Percentiles rank a stretch among this genome's conserved stretches.
Evolutionary conservation across 2,329 filamentous ascomycete species (phyloP).

Genomic region (Paramyrothecium roridum): DNA sequence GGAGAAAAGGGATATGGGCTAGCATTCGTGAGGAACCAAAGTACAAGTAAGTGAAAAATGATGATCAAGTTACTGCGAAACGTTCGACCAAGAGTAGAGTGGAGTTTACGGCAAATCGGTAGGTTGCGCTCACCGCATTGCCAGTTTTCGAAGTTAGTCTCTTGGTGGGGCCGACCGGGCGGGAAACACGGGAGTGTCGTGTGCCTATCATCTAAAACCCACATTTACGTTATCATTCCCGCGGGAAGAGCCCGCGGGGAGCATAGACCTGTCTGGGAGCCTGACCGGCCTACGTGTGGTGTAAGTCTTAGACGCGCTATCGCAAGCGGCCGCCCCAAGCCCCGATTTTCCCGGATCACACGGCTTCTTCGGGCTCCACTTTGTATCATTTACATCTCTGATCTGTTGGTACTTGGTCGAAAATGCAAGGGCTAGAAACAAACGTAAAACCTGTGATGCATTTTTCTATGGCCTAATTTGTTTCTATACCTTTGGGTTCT

Average conservation of each 20-base stretch:
- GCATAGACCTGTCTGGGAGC: background rate
- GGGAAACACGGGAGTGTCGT: background rate
- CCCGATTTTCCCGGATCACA: background rate
- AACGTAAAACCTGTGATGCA: too few species aligned
- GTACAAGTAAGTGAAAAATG: background rate
- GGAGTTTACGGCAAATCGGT: background rate
- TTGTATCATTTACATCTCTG: background rate
- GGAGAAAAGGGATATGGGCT: background rate
- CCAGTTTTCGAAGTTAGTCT: background rate
- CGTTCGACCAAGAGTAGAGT: background rate
- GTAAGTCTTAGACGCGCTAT: background rate
- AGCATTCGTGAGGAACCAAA: background rate
- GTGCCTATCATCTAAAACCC: background rate
- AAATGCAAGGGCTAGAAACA: background rate
- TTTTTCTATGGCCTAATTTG: too few species aligned
- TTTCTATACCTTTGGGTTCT: too few species aligned
- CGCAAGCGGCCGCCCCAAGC: background rate
- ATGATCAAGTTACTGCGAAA: background rate
- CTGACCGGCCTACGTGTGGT: background rate
- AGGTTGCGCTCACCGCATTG: background rate
- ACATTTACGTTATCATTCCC: background rate
- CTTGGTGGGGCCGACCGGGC: background rate
- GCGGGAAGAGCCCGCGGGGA: background rate
- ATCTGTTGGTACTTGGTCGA: background rate
- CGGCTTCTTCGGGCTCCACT: background rate